These are phyloP conservation scores for Limtongozyma cylindracea DNA, from an alignment of 805 yeast genomes.

Conservation along the genomic window DNA sequence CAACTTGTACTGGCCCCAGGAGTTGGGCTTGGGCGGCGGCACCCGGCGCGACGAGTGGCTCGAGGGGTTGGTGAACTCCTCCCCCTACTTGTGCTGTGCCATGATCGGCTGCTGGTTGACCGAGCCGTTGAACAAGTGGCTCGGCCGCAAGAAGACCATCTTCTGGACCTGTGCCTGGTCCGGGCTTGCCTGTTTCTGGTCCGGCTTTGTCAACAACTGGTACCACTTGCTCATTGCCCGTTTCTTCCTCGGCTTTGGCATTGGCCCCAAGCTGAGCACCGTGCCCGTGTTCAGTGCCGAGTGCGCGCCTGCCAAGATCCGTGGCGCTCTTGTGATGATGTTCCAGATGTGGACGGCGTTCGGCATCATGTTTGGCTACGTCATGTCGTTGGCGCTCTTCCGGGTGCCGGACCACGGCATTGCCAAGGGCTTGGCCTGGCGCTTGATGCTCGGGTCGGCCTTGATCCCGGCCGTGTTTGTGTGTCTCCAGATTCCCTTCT, in stretches of 20 bases:
- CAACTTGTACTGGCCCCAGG: slow-evolving; percentile 26
- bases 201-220: slow-evolving; percentile 31
- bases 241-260: slow-evolving; percentile 32
- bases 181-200: slow-evolving; percentile 40
- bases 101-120: slow-evolving; percentile 35
- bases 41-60: slow-evolving; percentile 23
- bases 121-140: slow-evolving; percentile 19
- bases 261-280: slow-evolving; percentile 42
- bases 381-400: slow-evolving; percentile 32
- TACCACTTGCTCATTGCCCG: slow-evolving; percentile 35
- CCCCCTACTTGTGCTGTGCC: slow-evolving; percentile 39
- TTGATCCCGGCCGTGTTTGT: slow-evolving; percentile 29
- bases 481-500: slow-evolving; percentile 20
- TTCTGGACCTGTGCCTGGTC: slow-evolving; percentile 35
- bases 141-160: slow-evolving; percentile 37
- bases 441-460: slow-evolving; percentile 42
- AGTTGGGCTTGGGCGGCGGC: slow-evolving; percentile 16
- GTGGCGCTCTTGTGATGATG: slow-evolving; percentile 45
- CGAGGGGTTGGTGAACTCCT: slow-evolving; percentile 35
- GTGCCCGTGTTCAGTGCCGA: slow-evolving; percentile 48
- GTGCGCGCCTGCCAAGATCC: slow-evolving; percentile 25
- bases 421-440: slow-evolving; percentile 23
- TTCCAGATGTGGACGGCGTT: slow-evolving; percentile 63
- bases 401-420: slow-evolving; percentile 20
- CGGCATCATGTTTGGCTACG: slow-evolving; percentile 45